Evolutionary conservation across 306 rosid species (phyloP).

Genomic region (Lathyrus sativus): DNA sequence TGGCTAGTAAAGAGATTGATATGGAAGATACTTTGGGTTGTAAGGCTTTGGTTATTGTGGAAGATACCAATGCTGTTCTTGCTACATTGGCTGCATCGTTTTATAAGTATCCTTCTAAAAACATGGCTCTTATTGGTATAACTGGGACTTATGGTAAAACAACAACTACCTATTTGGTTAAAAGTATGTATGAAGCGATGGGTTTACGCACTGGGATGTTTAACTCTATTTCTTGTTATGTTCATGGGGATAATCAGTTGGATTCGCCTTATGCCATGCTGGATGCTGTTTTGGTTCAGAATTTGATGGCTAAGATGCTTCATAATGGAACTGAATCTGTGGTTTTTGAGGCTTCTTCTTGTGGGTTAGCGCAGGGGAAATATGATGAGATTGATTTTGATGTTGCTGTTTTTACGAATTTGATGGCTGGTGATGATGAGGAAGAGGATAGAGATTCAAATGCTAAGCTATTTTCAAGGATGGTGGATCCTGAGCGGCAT

Average conservation of each 20-base stretch:
- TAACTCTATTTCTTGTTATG: slow-evolving; percentile 70
- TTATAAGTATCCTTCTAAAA: slow-evolving; percentile 75
- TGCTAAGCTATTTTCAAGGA: slow-evolving; percentile 70
- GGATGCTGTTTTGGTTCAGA: slow-evolving; percentile 84
- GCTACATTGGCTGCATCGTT: slow-evolving; percentile 78
- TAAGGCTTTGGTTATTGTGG: slow-evolving; percentile 93
- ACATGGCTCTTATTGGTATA: slow-evolving; percentile 85
- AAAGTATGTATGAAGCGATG: slow-evolving; percentile 90
- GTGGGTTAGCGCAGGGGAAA: slow-evolving; percentile 60
- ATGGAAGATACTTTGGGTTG: slow-evolving; percentile 81
- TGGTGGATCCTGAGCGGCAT: slow-evolving; percentile 86
- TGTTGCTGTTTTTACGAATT: slow-evolving; percentile 82
- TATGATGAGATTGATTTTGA: slow-evolving; percentile 89
- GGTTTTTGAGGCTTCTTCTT: slow-evolving; percentile 73
- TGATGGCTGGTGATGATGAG: slow-evolving; percentile 49
- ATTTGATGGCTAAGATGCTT: slow-evolving; percentile 92
- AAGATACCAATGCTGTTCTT: slow-evolving; percentile 75
- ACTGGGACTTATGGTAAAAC: slow-evolving; percentile 88
- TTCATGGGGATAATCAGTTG: slow-evolving; percentile 85
- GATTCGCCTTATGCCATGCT: slow-evolving; percentile 52
- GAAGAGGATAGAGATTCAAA: slow-evolving; percentile 64
- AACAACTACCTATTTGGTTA: slow-evolving; percentile 70
- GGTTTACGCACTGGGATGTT: slow-evolving; percentile 85
- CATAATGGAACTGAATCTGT: slow-evolving; percentile 89
- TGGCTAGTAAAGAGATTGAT: slow-evolving; percentile 90